These are phyloP conservation scores for Aspergillus wentii DNA, from an alignment of 495 filamentous ascomycete genomes.

Conservation along the genomic window DNA sequence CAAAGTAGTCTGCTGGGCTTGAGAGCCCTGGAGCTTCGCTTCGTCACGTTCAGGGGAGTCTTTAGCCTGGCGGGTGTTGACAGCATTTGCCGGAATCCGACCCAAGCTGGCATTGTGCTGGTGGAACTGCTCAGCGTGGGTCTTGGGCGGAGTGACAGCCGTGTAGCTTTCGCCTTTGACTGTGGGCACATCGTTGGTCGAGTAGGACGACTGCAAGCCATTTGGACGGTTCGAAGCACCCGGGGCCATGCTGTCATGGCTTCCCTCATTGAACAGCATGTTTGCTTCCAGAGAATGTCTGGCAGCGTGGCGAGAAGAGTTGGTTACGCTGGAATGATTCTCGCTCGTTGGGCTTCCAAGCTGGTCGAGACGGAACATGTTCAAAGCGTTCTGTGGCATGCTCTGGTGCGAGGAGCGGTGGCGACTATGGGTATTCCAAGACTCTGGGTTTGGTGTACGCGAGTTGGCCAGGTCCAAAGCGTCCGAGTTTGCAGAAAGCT, in stretches of 20 bases:
- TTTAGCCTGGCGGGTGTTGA: slow-evolving; percentile 61
- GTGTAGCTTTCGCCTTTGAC: slow-evolving; percentile 56
- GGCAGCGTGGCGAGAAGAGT: slow-evolving; percentile 29
- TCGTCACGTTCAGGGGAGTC: slow-evolving; percentile 52
- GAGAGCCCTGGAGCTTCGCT: slow-evolving; percentile 29
- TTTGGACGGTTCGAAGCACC: slow-evolving; percentile 26
- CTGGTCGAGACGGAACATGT: slow-evolving; percentile 32
- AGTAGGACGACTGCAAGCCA: slow-evolving; percentile 76
- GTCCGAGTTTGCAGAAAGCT: slow-evolving; percentile 77
- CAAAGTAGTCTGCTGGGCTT: slow-evolving; percentile 61
- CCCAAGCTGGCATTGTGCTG: slow-evolving; percentile 80
- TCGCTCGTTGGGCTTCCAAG: slow-evolving; percentile 19
- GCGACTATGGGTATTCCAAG: slow-evolving; percentile 62
- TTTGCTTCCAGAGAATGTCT: slow-evolving; percentile 55
- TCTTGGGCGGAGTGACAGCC: slow-evolving; percentile 54
- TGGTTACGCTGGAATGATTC: slow-evolving; percentile 10
- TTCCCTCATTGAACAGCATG: slow-evolving; percentile 26
- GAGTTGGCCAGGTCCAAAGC: slow-evolving; percentile 76
- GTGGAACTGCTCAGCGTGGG: slow-evolving; percentile 70
- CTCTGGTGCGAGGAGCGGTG: slow-evolving; percentile 78
- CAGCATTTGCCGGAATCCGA: slow-evolving; percentile 61
- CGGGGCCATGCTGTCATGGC: slow-evolving; percentile 19
- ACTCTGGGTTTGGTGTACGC: slow-evolving; percentile 60
- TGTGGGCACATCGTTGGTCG: slow-evolving; percentile 85
- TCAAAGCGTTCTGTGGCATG: slow-evolving; percentile 60